A percentile compares a stretch with the other conserved stretches of the same genome.
These are phyloP conservation scores for Agarophyton chilense DNA, from an alignment of 23 red algal genomes.

Conservation along the genomic window DNA sequence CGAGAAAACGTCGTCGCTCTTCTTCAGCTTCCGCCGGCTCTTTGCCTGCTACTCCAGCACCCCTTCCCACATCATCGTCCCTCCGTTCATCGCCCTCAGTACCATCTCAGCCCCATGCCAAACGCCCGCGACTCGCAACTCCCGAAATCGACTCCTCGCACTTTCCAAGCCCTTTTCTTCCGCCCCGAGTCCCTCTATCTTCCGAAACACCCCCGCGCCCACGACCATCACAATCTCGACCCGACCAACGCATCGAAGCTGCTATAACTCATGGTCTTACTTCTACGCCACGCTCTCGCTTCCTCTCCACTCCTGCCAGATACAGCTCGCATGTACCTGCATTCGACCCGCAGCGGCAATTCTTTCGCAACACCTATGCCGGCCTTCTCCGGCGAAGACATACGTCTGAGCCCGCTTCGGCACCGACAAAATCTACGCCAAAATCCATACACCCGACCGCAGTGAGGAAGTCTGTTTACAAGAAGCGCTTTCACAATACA, in stretches of 20 bases:
- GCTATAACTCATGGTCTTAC: neutral
- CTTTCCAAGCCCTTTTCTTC: conserved; percentile 15
- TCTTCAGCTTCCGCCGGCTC: neutral
- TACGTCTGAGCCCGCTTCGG: neutral
- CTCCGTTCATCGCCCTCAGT: neutral
- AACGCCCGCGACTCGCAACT: conserved; percentile 10
- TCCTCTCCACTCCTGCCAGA: neutral
- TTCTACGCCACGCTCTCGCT: neutral
- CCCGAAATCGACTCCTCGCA: neutral
- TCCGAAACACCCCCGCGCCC: conserved; percentile 24
- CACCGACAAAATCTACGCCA: neutral
- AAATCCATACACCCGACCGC: neutral
- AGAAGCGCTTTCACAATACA: neutral
- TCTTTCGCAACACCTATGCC: conserved; percentile 1
- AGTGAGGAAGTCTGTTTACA: conserved; percentile 24
- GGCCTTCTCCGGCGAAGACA: neutral
- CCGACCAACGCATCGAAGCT: conserved; percentile 9
- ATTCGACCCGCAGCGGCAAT: neutral
- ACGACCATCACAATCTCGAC: neutral
- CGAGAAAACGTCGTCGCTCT: conserved; percentile 9
- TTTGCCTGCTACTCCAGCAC: neutral
- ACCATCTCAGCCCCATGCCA: neutral
- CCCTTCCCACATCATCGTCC: neutral
- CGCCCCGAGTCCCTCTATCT: conserved; percentile 1
- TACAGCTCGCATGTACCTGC: neutral